Conservation (phyloP, 2,329 filamentous ascomycete species). For the Curvularia verruculosa region DNA sequence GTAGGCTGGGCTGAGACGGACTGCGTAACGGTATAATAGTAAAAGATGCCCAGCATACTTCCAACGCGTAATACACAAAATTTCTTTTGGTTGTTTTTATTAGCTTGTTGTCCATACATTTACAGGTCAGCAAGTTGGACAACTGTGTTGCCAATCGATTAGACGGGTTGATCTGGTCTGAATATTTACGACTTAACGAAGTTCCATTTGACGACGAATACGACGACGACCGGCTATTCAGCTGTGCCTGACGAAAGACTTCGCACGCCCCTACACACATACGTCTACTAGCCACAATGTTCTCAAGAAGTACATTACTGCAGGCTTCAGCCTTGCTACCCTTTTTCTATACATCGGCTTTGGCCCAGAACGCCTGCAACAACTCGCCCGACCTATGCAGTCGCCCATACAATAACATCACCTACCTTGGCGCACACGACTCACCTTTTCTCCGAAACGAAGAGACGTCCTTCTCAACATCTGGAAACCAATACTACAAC, state of each 20-base stretch:
- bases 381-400: constrained; percentile 77
- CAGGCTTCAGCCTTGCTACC: constrained; percentile 37
- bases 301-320: constrained; percentile 33
- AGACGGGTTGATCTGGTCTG: constrained; percentile 7
- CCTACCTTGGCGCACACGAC: constrained; percentile 78
- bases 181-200: constrained; percentile 11
- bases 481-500: constrained; percentile 77
- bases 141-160: background rate
- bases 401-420: constrained; percentile 75
- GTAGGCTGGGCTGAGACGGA: constrained; percentile 22
- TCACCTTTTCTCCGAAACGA: constrained; percentile 72
- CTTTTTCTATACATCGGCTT: constrained; percentile 36
- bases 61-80: background rate
- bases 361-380: constrained; percentile 68
- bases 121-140: background rate
- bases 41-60: background rate
- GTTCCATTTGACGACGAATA: constrained; percentile 10
- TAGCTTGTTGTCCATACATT: constrained; percentile 4
- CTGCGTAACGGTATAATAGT: constrained; percentile 19
- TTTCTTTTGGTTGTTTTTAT: background rate
- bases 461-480: constrained; percentile 65
- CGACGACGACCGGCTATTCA: constrained; percentile 1
- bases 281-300: constrained; percentile 33
- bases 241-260: background rate
- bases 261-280: background rate